Base-by-base conservation (phyloP, 371 early-diverging fungal species). In the Amoeboaphelidium protococcarum region DNA sequence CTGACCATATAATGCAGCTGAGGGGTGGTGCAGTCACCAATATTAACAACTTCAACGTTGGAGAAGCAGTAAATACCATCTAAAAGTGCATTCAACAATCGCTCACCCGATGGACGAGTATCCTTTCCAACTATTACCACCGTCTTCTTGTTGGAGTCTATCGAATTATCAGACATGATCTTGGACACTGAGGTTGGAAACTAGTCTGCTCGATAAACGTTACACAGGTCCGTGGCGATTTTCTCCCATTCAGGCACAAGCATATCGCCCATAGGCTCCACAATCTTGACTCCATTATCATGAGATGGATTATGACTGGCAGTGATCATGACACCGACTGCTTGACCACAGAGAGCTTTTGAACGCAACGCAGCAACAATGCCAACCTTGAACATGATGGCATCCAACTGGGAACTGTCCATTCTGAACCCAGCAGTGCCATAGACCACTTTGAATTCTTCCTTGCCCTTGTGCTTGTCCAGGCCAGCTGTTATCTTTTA, bases 221-320 rank as follows among this genome's bases (percentile, higher is more conserved):
- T 97, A 47, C 97, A 91, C 26, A 98, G 61, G 45, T 72, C 61
- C 23, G 89, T 85, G 31, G 87, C 87, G 59, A 85, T 75, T 4
- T 55, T 65, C 62, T 99, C 99, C 96, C 96, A 97, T n/a, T 74
- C 67, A 62, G 80, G 80, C 53, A 78, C 80, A 27, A 98, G 69
- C 96, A 96, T 96, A 65, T 98, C 96, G 47, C 99, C 99, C 55
- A 79, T 72, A 50, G 92, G 91, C 61, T 98, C 99, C 13, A 97
- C 90, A 46, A 96, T 69, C 63, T 99, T 99, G 56, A 97, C 85
- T 47, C 99, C 99, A 60, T 99, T 99, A 67, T 99, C 98, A 71
- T 80, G 67, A 52, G 71, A 88, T 47, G 90, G 85, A 64, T 98
- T 98, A 67, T 99, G 99, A 27, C 91, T 90, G 40, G 98, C 99